Conservation (phyloP, 2,329 filamentous ascomycete genomes). For the Cadophora sp. region DNA sequence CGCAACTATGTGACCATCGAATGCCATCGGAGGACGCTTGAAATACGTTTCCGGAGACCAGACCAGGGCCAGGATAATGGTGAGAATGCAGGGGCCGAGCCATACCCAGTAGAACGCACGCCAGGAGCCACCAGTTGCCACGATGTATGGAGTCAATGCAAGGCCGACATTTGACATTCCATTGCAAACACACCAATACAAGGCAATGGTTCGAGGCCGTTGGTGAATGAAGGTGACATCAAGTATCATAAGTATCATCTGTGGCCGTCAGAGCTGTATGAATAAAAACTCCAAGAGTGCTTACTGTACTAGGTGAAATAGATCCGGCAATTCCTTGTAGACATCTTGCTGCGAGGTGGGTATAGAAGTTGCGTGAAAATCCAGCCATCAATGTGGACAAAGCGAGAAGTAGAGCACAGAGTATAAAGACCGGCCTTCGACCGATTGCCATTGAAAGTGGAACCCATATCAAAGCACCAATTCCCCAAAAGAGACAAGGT, state of each 20-base stretch:
- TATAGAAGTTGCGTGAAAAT: constrained; percentile 39
- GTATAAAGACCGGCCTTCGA: constrained; percentile 47
- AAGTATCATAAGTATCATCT: constrained; percentile 48
- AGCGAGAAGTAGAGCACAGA: constrained; percentile 42
- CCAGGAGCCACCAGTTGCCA: constrained; percentile 44
- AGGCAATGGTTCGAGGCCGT: constrained; percentile 46
- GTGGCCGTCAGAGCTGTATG: not conserved
- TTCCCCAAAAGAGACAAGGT: constrained; percentile 46
- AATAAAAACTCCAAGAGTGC: constrained; percentile 14
- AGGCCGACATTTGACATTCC: constrained; percentile 41
- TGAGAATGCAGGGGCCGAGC: constrained; percentile 39
- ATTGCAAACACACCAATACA: constrained; percentile 46
- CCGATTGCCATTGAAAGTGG: constrained; percentile 49
- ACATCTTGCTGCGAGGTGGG: constrained; percentile 43
- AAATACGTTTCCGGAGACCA: constrained; percentile 51
- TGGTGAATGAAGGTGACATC: constrained; percentile 51
- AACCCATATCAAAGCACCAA: constrained; percentile 49
- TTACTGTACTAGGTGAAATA: constrained; percentile 44
- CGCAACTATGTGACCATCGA: constrained; percentile 49
- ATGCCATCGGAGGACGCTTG: constrained; percentile 50
- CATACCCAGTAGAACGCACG: constrained; percentile 46
- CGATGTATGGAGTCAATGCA: constrained; percentile 42
- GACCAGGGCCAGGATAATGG: constrained; percentile 44
- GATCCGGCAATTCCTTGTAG: constrained; percentile 47
- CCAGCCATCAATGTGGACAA: constrained; percentile 43